Conservation (phyloP, 441 rosid species). For the Mallotus repandus region DNA sequence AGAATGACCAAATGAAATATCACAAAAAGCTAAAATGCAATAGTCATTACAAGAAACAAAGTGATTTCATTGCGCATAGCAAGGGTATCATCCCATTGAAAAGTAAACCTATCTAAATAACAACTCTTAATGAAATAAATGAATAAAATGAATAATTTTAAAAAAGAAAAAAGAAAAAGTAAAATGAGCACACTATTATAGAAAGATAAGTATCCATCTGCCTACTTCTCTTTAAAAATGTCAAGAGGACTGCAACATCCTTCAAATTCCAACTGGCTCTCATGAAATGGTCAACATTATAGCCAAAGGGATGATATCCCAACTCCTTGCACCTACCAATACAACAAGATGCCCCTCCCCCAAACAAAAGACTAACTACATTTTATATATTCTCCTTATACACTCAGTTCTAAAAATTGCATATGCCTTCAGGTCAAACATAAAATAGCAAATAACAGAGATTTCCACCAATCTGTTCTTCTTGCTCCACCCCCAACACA, state of each 20-base stretch:
- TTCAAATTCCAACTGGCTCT: not conserved
- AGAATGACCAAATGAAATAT: conserved; percentile 6
- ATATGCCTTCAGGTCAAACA: not conserved
- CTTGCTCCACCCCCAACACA: too few relatives aligned
- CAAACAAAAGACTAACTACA: not conserved
- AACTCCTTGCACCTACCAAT: not conserved
- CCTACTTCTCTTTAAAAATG: conserved; percentile 6
- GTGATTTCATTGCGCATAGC: not conserved
- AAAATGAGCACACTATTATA: not conserved
- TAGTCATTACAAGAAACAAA: not conserved
- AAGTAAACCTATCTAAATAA: too few relatives aligned
- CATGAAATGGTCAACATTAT: not conserved
- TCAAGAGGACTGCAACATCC: not conserved
- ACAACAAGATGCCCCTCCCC: not conserved
- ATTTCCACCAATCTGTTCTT: too few relatives aligned
- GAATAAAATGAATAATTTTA: too few relatives aligned
- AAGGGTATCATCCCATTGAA: too few relatives aligned
- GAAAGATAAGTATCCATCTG: not conserved
- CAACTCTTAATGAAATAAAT: not conserved
- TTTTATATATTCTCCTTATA: not conserved
- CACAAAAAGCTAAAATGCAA: not conserved
- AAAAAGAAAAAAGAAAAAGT: not conserved
- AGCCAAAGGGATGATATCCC: not conserved
- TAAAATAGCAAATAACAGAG: too few relatives aligned
- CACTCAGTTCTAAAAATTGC: not conserved